phyloP scores from a whole-genome alignment of 306 rosid species.

The Acacia crassicarpa region DNA sequence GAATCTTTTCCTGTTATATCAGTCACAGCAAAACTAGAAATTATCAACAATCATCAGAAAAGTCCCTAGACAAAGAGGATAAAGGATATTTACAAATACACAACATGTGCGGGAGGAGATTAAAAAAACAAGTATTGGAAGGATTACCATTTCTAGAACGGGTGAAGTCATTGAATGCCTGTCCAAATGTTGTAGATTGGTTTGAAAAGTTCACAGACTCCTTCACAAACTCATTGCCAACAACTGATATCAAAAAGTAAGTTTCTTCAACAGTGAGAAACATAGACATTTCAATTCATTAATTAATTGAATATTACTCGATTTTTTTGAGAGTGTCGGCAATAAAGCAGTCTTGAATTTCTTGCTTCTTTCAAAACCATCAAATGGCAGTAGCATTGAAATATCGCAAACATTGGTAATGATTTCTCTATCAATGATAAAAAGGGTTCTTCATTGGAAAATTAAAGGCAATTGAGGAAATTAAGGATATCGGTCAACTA shows the following conservation, averaged over 20 bases:
- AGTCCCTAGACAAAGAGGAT: background rate
- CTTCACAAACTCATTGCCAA: conserved; percentile 77
- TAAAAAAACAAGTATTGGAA: conserved; percentile 1
- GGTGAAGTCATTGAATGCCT: conserved; percentile 70
- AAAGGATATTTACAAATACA: background rate
- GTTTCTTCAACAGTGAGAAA: conserved; percentile 28
- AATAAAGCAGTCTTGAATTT: conserved; percentile 1
- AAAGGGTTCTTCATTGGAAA: background rate
- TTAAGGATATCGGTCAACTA: background rate
- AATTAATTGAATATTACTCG: background rate
- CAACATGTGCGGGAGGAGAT: background rate
- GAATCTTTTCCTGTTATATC: conserved; percentile 67
- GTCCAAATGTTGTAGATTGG: conserved; percentile 78
- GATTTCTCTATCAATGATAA: background rate
- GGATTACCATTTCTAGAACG: conserved; percentile 65
- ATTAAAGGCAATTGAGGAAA: background rate
- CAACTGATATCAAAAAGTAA: conserved; percentile 54
- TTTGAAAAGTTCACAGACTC: conserved; percentile 80
- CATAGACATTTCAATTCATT: background rate
- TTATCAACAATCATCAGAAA: conserved; percentile 7
- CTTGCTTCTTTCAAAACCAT: background rate
- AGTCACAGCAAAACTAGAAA: background rate
- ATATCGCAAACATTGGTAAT: background rate
- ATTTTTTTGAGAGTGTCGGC: background rate
- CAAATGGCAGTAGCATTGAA: background rate